A percentile compares a stretch with the other conserved stretches of the same genome.
Evolutionary conservation across 2,329 filamentous ascomycete genomes (phyloP).

Genomic region (Exophiala viscosa): DNA sequence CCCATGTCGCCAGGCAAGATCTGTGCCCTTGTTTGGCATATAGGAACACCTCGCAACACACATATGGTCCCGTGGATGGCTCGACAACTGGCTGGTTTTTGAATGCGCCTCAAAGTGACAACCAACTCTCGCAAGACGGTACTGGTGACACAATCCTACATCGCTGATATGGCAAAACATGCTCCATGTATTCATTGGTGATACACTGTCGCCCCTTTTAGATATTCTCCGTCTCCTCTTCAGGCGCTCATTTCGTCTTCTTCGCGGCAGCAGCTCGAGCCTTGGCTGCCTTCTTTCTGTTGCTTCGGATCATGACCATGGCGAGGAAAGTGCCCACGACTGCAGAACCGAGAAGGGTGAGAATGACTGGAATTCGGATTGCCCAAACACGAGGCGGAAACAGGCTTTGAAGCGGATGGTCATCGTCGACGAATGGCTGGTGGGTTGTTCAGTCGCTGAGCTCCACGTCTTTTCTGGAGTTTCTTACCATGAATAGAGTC

Average conservation of each 20-base stretch:
- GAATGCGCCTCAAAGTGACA: no score
- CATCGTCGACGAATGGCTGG: conserved; percentile 93
- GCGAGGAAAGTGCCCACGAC: conserved; percentile 95
- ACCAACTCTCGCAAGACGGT: no score
- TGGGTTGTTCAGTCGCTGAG: conserved; percentile 1
- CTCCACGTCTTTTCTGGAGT: not conserved
- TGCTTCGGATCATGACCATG: conserved; percentile 98
- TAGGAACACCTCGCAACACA: no score
- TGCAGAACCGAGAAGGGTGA: conserved; percentile 84
- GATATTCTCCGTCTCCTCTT: not conserved
- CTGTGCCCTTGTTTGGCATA: no score
- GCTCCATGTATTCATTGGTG: not conserved
- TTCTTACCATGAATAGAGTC: conserved; percentile 88
- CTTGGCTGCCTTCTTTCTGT: conserved; percentile 95
- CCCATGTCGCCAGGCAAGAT: no score
- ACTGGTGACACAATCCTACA: no score
- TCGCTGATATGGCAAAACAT: not conserved
- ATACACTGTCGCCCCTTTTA: not conserved
- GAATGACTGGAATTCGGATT: conserved; percentile 95
- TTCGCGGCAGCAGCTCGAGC: conserved; percentile 71
- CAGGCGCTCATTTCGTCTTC: conserved; percentile 51
- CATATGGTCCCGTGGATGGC: no score
- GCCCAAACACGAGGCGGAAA: conserved; percentile 98
- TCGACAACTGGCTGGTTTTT: no score
- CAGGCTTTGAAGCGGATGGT: conserved; percentile 87